These are phyloP conservation scores for Globisporangium barbulae DNA, from an alignment of 352 stramenopile species.

Conservation along the genomic window DNA sequence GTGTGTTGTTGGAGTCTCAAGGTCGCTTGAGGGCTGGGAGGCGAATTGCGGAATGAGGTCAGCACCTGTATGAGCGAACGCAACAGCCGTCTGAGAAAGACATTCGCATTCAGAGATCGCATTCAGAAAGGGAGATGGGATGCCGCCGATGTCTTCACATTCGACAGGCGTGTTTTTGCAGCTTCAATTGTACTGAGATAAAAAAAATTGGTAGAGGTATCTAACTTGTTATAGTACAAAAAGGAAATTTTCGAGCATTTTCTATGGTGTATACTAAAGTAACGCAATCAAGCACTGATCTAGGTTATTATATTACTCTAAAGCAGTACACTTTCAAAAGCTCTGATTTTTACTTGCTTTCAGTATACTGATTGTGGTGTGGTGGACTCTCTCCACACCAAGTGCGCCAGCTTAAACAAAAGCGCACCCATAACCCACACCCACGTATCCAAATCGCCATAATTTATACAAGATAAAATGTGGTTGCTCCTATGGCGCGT, in stretches of 20 bases:
- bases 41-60: conserved; percentile 28
- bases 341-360: not conserved
- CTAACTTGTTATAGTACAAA: too few relatives aligned
- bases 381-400: not conserved
- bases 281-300: not conserved
- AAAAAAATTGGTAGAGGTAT: not conserved
- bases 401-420: not conserved
- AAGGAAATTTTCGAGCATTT: too few relatives aligned
- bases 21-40: conserved; percentile 20
- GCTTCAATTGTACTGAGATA: not conserved
- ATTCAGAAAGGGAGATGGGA: conserved; percentile 1
- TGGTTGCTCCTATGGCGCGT: not conserved
- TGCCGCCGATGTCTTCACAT: not conserved
- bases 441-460: not conserved
- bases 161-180: not conserved
- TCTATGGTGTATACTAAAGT: too few relatives aligned
- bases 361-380: not conserved
- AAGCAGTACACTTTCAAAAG: not conserved
- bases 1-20: not conserved
- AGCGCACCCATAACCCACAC: not conserved
- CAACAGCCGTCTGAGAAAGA: conserved; percentile 9
- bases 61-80: not conserved
- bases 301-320: not conserved
- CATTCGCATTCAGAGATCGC: conserved; percentile 34
- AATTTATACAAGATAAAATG: not conserved